Base-by-base conservation (phyloP, 148 eudicot genomes). In the Diospyros kaki region DNA sequence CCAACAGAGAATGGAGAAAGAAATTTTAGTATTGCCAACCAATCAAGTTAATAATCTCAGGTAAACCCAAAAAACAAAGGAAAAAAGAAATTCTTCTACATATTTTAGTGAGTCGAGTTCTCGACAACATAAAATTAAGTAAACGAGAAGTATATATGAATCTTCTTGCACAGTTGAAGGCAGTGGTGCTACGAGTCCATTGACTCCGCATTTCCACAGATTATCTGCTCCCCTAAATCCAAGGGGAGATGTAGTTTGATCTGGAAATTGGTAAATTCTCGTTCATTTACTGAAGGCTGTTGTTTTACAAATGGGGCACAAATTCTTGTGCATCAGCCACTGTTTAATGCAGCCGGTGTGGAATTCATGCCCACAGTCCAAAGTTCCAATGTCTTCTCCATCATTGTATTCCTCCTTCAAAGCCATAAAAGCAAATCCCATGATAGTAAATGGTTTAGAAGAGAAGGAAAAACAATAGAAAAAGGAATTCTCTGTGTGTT, bases 231-330 rank as follows among this genome's bases (percentile, higher is more conserved):
- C 7, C 40, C 69, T 14, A 66, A 66, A 44, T 38, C 69, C 53
- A 52, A 66, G 6, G 42, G 45, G 50, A 55, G 60, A 17, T 51
- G 46, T 55, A 42, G 40, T 45, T 2, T n/a, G 42, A 40, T 46
- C 10, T 38, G 40, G 48, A 18, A 59, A 60, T 48, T 54, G 62
- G 44, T 39, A 28, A 28, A 28, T 28, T 43, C 18, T 51, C 40
- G 75, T 68, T 83, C 69, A 84, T 55, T 81, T 81, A 13, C 77
- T 78, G 64, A 94, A 68, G 38, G 81, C 99, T 0, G 96, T 86
- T 66, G 91, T 88, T 84, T 95, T 95, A 84, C 99, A 95, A 75
- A 95, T 93, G 51, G 99, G 99, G 83, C 99, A 95, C 77, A 85
- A 46, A 64, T 95, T 95, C 82, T 95, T 95, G 74, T 85, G 97